These are phyloP conservation scores for Paraurostyla sp. DNA, from an alignment of 73 alveolate genomes.

Conservation along the genomic window DNA sequence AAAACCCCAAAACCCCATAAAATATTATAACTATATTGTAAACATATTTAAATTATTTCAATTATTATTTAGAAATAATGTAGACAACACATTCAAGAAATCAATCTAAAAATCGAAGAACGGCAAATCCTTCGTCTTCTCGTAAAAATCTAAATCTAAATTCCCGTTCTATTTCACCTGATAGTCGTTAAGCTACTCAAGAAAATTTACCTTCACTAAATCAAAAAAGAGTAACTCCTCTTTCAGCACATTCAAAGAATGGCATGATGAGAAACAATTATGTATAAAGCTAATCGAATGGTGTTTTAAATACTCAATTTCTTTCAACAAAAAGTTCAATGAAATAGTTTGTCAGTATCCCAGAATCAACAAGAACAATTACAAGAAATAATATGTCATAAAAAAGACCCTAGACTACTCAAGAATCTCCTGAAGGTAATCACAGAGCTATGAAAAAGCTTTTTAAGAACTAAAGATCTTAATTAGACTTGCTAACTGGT, in stretches of 20 bases:
- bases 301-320: neutral
- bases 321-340: conserved; percentile 5
- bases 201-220: neutral
- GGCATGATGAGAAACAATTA: neutral
- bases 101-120: conserved; percentile 3
- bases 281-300: neutral
- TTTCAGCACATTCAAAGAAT: neutral
- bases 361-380: neutral
- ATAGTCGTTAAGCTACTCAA: neutral
- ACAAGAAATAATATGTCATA: neutral
- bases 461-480: neutral
- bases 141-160: neutral
- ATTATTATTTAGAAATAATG: conserved; percentile 27
- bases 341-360: neutral
- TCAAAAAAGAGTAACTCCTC: neutral
- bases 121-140: neutral
- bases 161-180: neutral
- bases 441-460: neutral
- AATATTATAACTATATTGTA: neutral
- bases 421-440: neutral
- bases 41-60: too few relatives aligned
- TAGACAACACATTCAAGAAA: conserved; percentile 23
- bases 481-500: conserved; percentile 1
- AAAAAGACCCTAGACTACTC: neutral
- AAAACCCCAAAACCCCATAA: neutral